Base-by-base conservation (phyloP, 495 filamentous ascomycete genomes). In the Chaetomium fimeti region DNA sequence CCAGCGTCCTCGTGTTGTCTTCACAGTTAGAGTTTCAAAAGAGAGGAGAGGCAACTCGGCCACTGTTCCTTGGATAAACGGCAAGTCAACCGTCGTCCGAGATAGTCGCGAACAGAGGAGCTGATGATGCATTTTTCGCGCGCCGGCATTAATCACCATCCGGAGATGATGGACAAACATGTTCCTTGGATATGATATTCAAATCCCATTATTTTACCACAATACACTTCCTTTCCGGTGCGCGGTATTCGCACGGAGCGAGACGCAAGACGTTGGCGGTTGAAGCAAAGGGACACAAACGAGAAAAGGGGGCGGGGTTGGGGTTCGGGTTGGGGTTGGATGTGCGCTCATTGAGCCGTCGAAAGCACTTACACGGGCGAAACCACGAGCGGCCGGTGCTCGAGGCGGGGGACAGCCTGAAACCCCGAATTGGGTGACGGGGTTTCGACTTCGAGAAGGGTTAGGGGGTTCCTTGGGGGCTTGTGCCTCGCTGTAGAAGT, bases 321-420 rank as follows among this genome's bases (percentile, higher is more conserved):
- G 47, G 58, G 45, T 61, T 42, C 3, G 59, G 47, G 59, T 61
- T 61, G 20, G 43, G 57, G 43, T 60, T 52, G 27, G 16, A 3
- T 11, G 24, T 2, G 11, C 0, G 57, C 12, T 20, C 24, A 20
- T 8, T 18, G 58, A 20, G 16, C 16, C 9, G 11, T 11, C 11
- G 15, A 43, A 11, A 16, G 2, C 58, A 51, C 28, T 48, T 60
- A 20, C 57, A 48, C 32, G 59, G 22, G 13, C 7, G 27, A 53
- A n/a, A 20, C 12, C 45, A 5, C 27, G 8, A 42, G 3, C 1
- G 15, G 28, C 32, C 25, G 47, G 22, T 5, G 11, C 3, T 3
- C 8, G n/a, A 42, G 29, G 20, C 2, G 5, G 59, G 59, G 59
- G 47, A 28, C 11, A 16, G 22, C 24, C 9, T 9, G 13, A 48